Evolutionary conservation across 1,284 basidiomycete genomes (phyloP), one percentile per base, ranked within the genome.

Genomic region (Polyporus tsugae): DNA sequence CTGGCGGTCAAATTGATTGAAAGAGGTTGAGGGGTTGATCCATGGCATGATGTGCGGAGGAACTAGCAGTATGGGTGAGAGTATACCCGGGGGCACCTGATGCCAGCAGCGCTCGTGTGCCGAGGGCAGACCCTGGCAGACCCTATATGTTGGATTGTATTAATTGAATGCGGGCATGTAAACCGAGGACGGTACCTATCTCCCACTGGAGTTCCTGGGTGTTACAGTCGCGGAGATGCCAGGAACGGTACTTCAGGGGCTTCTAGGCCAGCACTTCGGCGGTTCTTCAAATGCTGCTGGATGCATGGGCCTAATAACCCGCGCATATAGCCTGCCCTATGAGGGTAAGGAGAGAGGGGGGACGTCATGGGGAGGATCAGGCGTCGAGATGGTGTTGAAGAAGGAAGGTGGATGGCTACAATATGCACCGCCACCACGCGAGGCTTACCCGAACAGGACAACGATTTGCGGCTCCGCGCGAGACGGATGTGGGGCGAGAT

Each of bases 401-500:
- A 49, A 35, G 64, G 64, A 53, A 65, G 19, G 38, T 15, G 58
- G 33, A 22, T 22, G 41, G 49, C 44, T 36, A 60, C 36, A 52
- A 52, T 36, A 36, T 29, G 57, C 64, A 65, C 64, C 25, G 64
- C 64, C 64, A 65, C 61, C 52, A 33, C 6, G 15, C 52, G 52
- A 55, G 11, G 29, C 29, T 55, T 52, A 13, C 59, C 59, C 1
- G 10, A 42, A 44, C 36, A 36, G 38, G 29, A 35, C 25, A 36
- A 33, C n/a, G 63, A 57, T 64, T 58, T 64, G 53, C 64, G 64
- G 64, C 15, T 7, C 58, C 64, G 60, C 38, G 58, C 13, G 44
- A 49, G n/a, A 29, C 42, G 44, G 60, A 41, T 17, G 33, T 29
- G 49, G 62, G 5, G 44, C 46, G 9, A 63, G 38, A 22, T 53